Base-by-base conservation (phyloP, 768 basidiomycete genomes). In the Mycena maculata region DNA sequence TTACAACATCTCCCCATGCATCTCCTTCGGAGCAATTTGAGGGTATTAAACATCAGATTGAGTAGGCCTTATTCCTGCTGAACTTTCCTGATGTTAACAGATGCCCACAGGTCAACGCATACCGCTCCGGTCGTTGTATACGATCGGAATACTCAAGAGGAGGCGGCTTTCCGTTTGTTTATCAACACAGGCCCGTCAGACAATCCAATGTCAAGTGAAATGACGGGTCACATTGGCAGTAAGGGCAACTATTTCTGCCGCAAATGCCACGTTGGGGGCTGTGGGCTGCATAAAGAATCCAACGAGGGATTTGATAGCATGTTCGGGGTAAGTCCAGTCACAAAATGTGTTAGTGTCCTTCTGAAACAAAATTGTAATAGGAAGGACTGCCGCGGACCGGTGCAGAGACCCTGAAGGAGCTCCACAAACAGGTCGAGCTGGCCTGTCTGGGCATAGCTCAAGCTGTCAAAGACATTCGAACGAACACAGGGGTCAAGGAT, bases 1-100 rank as follows among this genome's bases (percentile, higher is more conserved):
- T 81, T 0, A 81, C 79, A 5, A 81, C 81, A 1, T 85, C 81
- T 3, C 75, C 74, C 9, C 65, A 78, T 59, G 81, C 83, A 0
- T 60, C 69, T 6, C 62, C 77, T 11, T 58, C 75, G 1, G 83
- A 85, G 60, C 82, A 84, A 57, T 79, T 83, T 52, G 69, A 76
- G 8, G 78, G 72, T 0, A 71, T 83, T 6, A 74, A 77, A 50
- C 20, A 74, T 13, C 60, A 73, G 12, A 78, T 83, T 27, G 68
- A 75, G 80, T 82, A 54, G n/a, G 78, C 39, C 38, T 31, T 50
- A 44, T 23, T 60, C 22, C 57, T 55, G 23, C 9, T 25, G 5
- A 3, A 44, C 10, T 8, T n/a, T 58, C 44, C n/a, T n/a, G n/a
- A n/a, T 4, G 25, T 36, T 12, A 12, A 2, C n/a, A 22, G 9